phyloP scores from a whole-genome alignment of 257 asterid species.

The Nicotiana knightiana region DNA sequence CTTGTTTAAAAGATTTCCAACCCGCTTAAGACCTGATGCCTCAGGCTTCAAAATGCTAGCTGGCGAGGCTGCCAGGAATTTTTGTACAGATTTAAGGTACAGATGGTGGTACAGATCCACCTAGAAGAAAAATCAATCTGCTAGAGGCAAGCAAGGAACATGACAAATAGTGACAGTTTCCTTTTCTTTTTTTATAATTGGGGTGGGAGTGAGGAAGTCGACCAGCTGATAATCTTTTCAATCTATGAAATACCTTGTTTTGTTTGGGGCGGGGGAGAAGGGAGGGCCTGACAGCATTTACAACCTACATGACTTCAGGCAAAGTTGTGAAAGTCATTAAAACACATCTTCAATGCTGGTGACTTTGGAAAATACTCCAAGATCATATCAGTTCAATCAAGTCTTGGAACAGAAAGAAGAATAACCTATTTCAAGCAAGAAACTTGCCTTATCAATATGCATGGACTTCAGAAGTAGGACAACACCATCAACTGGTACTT shows the following conservation, averaged over 20 bases:
- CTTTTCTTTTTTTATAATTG: too few relatives aligned
- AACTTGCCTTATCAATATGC: constrained; percentile 73
- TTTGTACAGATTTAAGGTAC: constrained; percentile 45
- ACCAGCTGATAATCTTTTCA: too few relatives aligned
- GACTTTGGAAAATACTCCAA: not conserved
- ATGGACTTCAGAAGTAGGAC: constrained; percentile 92
- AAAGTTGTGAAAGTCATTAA: too few relatives aligned
- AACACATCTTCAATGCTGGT: not conserved
- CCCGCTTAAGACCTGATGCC: constrained; percentile 57
- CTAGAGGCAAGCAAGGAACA: too few relatives aligned
- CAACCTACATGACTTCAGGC: not conserved
- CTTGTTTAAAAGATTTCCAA: constrained; percentile 52
- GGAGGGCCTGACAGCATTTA: not conserved
- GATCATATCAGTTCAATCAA: not conserved
- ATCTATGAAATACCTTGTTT: too few relatives aligned
- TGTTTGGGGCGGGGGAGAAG: not conserved
- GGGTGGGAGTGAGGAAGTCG: too few relatives aligned
- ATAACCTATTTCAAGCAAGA: not conserved
- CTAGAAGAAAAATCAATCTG: too few relatives aligned
- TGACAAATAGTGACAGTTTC: too few relatives aligned
- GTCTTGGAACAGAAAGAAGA: not conserved
- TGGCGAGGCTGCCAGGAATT: constrained; percentile 66
- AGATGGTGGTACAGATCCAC: constrained; percentile 13
- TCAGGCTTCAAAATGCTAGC: constrained; percentile 66
- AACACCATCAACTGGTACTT: constrained; percentile 93